Conservation (phyloP, 2,329 filamentous ascomycete species). For the Rhynchosporium secalis region DNA sequence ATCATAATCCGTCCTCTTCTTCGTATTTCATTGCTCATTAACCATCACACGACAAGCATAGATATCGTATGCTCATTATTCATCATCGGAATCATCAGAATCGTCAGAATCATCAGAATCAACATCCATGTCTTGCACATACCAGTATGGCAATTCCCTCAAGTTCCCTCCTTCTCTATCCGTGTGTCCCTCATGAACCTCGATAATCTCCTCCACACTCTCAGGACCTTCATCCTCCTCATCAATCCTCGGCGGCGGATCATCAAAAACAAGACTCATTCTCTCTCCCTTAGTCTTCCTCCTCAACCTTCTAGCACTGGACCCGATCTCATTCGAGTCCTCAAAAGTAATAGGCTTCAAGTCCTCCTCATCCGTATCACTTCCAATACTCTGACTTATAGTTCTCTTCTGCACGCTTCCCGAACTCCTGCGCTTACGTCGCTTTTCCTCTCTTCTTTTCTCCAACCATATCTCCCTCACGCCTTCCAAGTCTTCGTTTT, state of each 20-base stretch:
- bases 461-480: conserved; percentile 35
- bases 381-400: conserved; percentile 39
- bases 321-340: conserved; percentile 37
- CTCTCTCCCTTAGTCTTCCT: conserved; percentile 37
- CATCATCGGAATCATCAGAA: conserved; percentile 22
- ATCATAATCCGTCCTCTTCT: conserved; percentile 20
- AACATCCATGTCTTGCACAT: conserved; percentile 37
- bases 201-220: conserved; percentile 37
- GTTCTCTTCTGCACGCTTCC: conserved; percentile 39
- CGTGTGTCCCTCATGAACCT: conserved; percentile 29
- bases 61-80: conserved; percentile 20
- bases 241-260: conserved; percentile 39
- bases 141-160: conserved; percentile 36
- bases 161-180: conserved; percentile 23
- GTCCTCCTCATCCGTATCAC: conserved; percentile 41
- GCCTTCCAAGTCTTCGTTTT: conserved; percentile 27
- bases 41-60: conserved; percentile 2
- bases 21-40: conserved; percentile 14
- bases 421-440: conserved; percentile 36
- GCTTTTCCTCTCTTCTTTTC: conserved; percentile 29
- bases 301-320: conserved; percentile 38
- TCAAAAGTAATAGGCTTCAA: conserved; percentile 35
- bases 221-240: conserved; percentile 39
- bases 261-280: conserved; percentile 39
- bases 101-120: conserved; percentile 32